Evolutionary conservation across 345 rosid species (phyloP).

Genomic region (Carallia brachiata): DNA sequence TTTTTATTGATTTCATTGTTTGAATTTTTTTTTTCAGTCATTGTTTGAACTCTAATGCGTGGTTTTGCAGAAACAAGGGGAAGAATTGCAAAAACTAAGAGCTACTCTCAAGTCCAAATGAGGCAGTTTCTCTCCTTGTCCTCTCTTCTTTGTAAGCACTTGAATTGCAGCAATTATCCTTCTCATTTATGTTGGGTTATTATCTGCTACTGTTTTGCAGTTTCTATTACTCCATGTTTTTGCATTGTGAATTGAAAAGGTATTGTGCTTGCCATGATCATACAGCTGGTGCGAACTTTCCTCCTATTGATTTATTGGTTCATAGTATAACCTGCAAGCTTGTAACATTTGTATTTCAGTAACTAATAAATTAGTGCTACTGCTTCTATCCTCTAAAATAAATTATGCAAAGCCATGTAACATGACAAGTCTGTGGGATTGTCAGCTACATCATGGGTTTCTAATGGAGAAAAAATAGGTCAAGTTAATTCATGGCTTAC

Average conservation of each 20-base stretch:
- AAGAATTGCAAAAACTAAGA: constrained; percentile 40
- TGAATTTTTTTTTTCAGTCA: neutral
- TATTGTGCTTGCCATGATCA: no score
- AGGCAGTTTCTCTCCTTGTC: neutral
- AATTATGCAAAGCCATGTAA: no score
- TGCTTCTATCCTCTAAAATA: no score
- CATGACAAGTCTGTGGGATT: no score
- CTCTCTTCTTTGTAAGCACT: constrained; percentile 18
- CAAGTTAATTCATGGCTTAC: no score
- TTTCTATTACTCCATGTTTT: neutral
- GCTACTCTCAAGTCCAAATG: constrained; percentile 48
- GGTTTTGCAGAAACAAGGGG: constrained; percentile 53
- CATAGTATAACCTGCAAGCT: no score
- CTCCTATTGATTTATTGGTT: no score
- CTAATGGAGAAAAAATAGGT: no score
- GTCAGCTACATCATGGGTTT: no score
- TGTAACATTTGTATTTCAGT: no score
- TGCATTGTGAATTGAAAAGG: neutral
- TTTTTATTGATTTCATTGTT: neutral
- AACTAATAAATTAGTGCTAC: no score
- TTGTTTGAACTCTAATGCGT: neutral
- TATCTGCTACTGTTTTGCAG: neutral
- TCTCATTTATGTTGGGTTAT: neutral
- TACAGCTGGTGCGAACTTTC: no score
- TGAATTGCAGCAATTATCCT: neutral